Percentiles rank a stretch among this genome's conserved stretches.
These are phyloP conservation scores for Lipomyces japonicus DNA, from an alignment of 805 yeast species.

Conservation along the genomic window DNA sequence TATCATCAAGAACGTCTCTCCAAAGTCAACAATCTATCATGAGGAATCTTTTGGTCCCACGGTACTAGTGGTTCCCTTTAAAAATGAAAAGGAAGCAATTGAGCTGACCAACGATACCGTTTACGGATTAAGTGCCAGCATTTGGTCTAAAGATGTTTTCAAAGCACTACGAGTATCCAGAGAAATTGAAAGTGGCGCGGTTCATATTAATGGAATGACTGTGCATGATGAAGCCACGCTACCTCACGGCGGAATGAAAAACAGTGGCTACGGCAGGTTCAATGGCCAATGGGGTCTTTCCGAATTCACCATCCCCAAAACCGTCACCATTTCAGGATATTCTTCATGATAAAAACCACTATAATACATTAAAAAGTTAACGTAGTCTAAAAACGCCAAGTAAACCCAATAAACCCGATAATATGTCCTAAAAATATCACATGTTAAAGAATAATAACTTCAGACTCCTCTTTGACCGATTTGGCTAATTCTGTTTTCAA, in stretches of 20 bases:
- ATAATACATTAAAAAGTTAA: too few species aligned
- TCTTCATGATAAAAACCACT: too few species aligned
- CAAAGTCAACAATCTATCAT: slow-evolving; percentile 60
- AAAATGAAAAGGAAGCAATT: slow-evolving; percentile 69
- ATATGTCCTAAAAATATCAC: too few species aligned
- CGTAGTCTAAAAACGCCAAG: too few species aligned
- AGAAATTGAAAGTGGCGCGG: slow-evolving; percentile 70
- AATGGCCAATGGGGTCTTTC: slow-evolving; percentile 73
- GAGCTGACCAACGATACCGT: slow-evolving; percentile 69
- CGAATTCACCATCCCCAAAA: slow-evolving; percentile 64
- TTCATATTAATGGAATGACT: slow-evolving; percentile 60
- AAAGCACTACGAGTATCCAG: slow-evolving; percentile 65
- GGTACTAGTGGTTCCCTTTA: slow-evolving; percentile 69
- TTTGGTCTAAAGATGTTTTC: slow-evolving; percentile 68
- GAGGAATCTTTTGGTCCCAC: slow-evolving; percentile 93
- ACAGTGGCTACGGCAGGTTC: slow-evolving; percentile 78
- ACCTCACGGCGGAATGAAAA: slow-evolving; percentile 75
- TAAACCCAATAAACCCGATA: too few species aligned
- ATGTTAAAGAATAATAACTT: too few species aligned
- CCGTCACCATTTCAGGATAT: slow-evolving; percentile 40
- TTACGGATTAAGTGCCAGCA: slow-evolving; percentile 85
- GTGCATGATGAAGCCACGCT: slow-evolving; percentile 47
- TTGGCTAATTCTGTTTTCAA: too few species aligned
- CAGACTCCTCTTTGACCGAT: too few species aligned
- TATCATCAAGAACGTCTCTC: slow-evolving; percentile 70